Base-by-base conservation (phyloP, 2,329 filamentous ascomycete genomes). In the Aspergillus transmontanensis region DNA sequence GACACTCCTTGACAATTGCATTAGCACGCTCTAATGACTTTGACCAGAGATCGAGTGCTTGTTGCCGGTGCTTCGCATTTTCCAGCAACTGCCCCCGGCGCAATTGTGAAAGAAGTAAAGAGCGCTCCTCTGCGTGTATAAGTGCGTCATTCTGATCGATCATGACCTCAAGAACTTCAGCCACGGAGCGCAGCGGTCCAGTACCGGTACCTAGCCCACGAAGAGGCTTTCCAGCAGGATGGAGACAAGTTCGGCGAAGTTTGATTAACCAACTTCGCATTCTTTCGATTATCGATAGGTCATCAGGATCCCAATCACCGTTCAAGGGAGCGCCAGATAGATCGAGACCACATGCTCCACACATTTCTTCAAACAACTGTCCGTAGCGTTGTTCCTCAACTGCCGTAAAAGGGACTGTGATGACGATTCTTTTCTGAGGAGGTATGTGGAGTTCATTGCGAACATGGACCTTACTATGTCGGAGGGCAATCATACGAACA, bases 321-420 rank as follows among this genome's bases (percentile, higher is more conserved):
- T 71, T 66, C 0, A 87, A 64, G 0, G 93, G 91, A 2, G 80
- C 81, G 0, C 94, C 94, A 30, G 87, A 80, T 0, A 80, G 71
- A 68, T 88, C 84, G 7, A 98, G 76, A 1, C 86, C 88, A 65
- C 89, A 91, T 1, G 87, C 86, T 32, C 88, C 83, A 58, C 88
- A 88, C 86, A 97, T 93, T 65, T 91, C 83, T 55, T 88, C 85
- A 73, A 94, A 93, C 2, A 96, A 77, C 7, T 88, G 86, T 48
- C 86, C 84, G 72, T 98, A 98, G 72, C 96, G 89, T 72, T 97
- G 92, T 73, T 97, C 92, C 74, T 98, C 95, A 12, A 98, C 87
- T 0, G 92, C 87, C 0, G 91, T 95, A 72, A 98, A 96, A 0
- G 95, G 93, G 75, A 97, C 89, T 1, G 90, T 95, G 62, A 98